Evolutionary conservation across 805 yeast species (phyloP).

Genomic region (Ogataea chonburiensis): DNA sequence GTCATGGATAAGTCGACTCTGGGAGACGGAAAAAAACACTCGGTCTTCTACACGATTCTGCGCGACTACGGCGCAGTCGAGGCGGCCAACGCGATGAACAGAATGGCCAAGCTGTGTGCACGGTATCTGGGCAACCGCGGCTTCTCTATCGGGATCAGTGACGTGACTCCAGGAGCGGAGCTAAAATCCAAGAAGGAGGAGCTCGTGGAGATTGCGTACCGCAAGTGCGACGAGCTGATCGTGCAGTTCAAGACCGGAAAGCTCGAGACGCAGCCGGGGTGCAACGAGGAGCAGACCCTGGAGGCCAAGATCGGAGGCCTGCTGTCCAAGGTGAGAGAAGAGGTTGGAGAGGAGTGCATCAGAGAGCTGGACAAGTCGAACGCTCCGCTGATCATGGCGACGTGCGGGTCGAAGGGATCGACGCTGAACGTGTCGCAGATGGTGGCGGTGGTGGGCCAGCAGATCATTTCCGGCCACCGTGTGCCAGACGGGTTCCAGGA

Average conservation of each 20-base stretch:
- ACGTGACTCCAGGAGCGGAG: constrained; percentile 88
- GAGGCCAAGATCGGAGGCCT: constrained; percentile 98
- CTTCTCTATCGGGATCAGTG: constrained; percentile 94
- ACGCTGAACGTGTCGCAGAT: constrained; percentile 97
- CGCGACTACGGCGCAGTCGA: constrained; percentile 97
- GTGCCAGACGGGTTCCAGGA: constrained; percentile 99
- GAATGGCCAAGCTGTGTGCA: constrained; percentile 99
- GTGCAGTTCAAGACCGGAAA: constrained; percentile 75
- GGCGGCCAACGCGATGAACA: constrained; percentile 94
- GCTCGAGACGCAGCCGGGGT: constrained; percentile 97
- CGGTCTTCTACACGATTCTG: constrained; percentile 90
- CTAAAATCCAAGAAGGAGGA: constrained; percentile 76
- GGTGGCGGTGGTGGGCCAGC: constrained; percentile 99
- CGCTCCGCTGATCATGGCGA: constrained; percentile 98
- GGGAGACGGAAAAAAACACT: constrained; percentile 98
- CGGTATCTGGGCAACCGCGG: constrained; percentile 93
- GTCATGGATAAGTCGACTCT: constrained; percentile 94
- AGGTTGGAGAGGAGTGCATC: constrained; percentile 97
- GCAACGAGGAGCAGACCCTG: constrained; percentile 96
- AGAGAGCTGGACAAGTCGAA: constrained; percentile 83
- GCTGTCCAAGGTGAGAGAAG: constrained; percentile 95
- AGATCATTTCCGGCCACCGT: constrained; percentile 96
- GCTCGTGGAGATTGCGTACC: constrained; percentile 87
- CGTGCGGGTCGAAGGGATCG: constrained; percentile 99
- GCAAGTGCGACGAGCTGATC: constrained; percentile 88